Conservation (phyloP, 495 filamentous ascomycete genomes). For the Margaritispora aquatica region DNA sequence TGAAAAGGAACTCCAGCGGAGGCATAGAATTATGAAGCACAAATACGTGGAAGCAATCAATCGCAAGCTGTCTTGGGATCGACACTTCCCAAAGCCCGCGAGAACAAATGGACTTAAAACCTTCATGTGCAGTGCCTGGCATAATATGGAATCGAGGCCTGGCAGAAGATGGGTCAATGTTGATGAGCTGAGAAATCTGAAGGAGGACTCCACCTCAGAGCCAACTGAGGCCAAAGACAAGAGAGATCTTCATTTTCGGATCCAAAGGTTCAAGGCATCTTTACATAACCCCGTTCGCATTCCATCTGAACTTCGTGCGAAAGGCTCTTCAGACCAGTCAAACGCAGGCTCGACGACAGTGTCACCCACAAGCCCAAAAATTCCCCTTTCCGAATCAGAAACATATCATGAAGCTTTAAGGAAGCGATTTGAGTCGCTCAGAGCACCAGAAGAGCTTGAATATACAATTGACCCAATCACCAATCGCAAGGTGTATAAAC, state of each 20-base stretch:
- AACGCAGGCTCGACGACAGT: no score
- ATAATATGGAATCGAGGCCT: conserved; percentile 3
- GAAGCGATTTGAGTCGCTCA: not conserved
- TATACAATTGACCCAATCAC: conserved; percentile 57
- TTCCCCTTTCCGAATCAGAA: not conserved
- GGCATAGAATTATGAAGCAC: conserved; percentile 31
- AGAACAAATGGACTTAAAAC: conserved; percentile 27
- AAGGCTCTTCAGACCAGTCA: not conserved
- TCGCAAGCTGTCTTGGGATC: conserved; percentile 33
- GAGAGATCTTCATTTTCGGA: conserved; percentile 16
- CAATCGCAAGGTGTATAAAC: conserved; percentile 45
- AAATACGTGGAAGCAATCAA: conserved; percentile 35
- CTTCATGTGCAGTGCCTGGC: conserved; percentile 32
- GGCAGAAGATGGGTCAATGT: conserved; percentile 18
- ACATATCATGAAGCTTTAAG: conserved; percentile 6
- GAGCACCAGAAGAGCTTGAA: conserved; percentile 17
- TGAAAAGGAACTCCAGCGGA: conserved; percentile 33
- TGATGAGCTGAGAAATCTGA: conserved; percentile 9
- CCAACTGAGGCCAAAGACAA: not conserved
- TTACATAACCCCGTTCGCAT: not conserved
- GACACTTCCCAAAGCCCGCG: conserved; percentile 16
- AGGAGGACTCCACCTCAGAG: not conserved
- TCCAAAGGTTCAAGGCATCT: not conserved
- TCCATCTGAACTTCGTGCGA: not conserved
- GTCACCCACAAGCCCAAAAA: no score